Evolutionary conservation across 1,284 basidiomycete genomes (phyloP), one percentile per base, ranked within the genome.

Genomic region (Vanrija sp.): DNA sequence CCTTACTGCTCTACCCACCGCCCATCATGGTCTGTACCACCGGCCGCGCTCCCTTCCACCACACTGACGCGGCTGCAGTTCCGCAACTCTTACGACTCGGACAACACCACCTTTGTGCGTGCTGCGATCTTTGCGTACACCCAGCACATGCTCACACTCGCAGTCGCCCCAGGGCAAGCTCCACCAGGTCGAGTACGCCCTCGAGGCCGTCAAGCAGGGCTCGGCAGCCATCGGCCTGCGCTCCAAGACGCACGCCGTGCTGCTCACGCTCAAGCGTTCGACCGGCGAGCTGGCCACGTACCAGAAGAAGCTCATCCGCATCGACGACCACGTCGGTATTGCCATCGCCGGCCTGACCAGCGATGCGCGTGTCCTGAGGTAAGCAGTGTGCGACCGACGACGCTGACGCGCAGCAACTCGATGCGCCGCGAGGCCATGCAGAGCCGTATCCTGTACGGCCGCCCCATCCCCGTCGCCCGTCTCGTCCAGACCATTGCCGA

Each of bases 401-500:
- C n/a, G 35, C 50, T 47, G 23, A 50, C 20, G 25, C 22, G 46
- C 63, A 96, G 93, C 72, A 98, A 98, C 79, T 98, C 95, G 75
- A 98, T 99, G 96, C 85, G 96, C 37, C 96, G 98, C 77, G 90
- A 98, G 78, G 94, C 96, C 41, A 94, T 98, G 85, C 85, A 85
- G 20, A 91, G 88, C 18, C 86, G 88, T 65, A 94, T 99, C 87
- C 80, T 91, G 49, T 98, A 95, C 80, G 92, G 89, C 73, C 86
- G 96, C 36, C 90, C 94, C 15, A 84, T 97, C 47, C 96, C 96
- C 52, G 87, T 98, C 1, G 92, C 89, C 67, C 84, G 95, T 48
- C 85, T 98, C 35, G 94, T 98, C 9, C 86, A 87, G 57, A 81
- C 90, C 55, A 94, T 98, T 64, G 93, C 96, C 24, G 94, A 98